Evolutionary conservation across 2,329 filamentous ascomycete genomes (phyloP), one percentile per base, ranked within the genome.

Genomic region (Dactylellina sp.): DNA sequence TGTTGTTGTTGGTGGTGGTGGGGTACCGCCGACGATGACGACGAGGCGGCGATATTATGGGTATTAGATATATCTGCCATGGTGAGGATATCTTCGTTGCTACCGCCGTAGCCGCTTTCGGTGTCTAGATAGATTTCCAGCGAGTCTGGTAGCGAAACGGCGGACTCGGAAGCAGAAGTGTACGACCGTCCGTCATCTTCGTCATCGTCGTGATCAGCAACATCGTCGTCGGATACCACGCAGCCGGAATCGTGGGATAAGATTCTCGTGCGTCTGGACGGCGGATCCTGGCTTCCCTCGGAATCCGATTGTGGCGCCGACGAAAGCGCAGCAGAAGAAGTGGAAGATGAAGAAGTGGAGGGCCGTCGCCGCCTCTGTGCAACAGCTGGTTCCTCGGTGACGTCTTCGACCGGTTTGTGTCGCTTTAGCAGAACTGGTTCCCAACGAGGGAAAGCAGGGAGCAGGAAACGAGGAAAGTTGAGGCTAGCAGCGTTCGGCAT

Each of bases 391-490:
- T 59, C 20, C n/a, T 42, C n/a, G 16, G 71, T 66, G 28, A 68
- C 71, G 40, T 75, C 71, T 55, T 66, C 62, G 28, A 66, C 56
- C 7, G 71, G 62, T 40, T 56, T 42, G 46, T 75, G 44, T 16
- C 71, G 55, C 56, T 68, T 75, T 40, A 62, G 44, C 20, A 66
- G 49, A 46, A 57, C 35, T 1, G 63, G 64, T 37, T 75, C 56
- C 71, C 71, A 75, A 56, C 61, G 62, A 39, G 71, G 71, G 56
- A 75, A 75, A 18, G 71, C 61, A 20, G 71, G 71, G 62, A 75
- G 71, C 7, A 75, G 55, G 50, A 66, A 75, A 44, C 71, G 71
- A 18, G 71, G 71, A 37, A 75, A 75, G 53, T 61, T 68, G 37
- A 72, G 47, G 39, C 60, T 61, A 53, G 53, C 39, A 50, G 55